Evolutionary conservation across 2,329 filamentous ascomycete species (phyloP).

Genomic region (Colletotrichum endophyticum): DNA sequence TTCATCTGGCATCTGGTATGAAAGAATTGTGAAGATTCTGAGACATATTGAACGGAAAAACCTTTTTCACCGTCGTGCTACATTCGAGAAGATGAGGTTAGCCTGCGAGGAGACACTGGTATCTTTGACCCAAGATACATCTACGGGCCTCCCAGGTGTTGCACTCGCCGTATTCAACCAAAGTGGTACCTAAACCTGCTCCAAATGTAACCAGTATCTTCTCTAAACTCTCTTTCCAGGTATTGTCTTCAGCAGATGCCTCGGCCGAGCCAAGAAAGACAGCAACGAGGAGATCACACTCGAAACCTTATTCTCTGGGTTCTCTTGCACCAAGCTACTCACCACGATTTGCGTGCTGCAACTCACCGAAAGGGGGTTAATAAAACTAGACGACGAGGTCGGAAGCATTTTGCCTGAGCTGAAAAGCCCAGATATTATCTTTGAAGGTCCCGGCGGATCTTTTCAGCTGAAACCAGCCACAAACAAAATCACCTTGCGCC

Average conservation of each 20-base stretch:
- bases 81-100: background rate
- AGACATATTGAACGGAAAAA: background rate
- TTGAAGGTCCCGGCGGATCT: background rate
- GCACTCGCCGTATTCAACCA: background rate
- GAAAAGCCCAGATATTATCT: background rate
- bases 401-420: background rate
- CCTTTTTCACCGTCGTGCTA: background rate
- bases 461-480: background rate
- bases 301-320: background rate
- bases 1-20: background rate
- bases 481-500: background rate
- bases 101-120: background rate
- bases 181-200: background rate
- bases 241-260: background rate
- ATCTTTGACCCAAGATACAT: background rate
- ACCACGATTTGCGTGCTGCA: background rate
- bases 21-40: background rate
- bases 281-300: background rate
- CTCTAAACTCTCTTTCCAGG: background rate
- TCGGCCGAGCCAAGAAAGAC: background rate
- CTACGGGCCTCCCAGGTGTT: background rate
- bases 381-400: background rate
- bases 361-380: background rate
- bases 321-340: background rate
- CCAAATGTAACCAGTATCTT: background rate